These are phyloP conservation scores for Choanephora cucurbitarum DNA, from an alignment of 371 early-diverging fungal genomes.

Conservation along the genomic window DNA sequence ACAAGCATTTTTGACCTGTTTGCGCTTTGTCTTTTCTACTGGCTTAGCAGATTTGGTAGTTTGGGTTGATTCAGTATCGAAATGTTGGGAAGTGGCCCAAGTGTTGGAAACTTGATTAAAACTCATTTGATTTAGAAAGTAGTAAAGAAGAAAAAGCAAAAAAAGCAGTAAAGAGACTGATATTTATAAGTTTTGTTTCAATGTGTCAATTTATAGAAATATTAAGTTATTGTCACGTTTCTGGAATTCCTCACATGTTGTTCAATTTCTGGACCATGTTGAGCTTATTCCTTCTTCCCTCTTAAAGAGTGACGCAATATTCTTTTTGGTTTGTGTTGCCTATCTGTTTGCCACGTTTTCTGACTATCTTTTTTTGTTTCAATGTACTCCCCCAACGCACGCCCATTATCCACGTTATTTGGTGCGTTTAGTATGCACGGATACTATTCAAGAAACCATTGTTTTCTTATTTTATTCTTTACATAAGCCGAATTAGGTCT, in stretches of 20 bases:
- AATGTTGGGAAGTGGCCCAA: neutral
- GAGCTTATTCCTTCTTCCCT: conserved; percentile 2
- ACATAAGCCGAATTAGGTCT: neutral
- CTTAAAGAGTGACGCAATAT: neutral
- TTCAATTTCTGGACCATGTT: neutral
- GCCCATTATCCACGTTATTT: neutral
- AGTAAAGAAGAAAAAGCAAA: no score
- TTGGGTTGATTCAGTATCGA: neutral
- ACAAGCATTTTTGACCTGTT: conserved; percentile 42
- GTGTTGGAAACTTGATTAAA: neutral
- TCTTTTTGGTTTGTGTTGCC: neutral
- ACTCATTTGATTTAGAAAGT: neutral
- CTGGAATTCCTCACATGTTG: neutral
- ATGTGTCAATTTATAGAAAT: neutral
- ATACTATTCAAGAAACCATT: neutral
- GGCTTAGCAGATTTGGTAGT: neutral
- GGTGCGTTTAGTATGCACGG: neutral
- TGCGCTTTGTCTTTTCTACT: conserved; percentile 26
- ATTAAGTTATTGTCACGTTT: neutral
- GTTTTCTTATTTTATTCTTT: neutral
- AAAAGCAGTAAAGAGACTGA: no score
- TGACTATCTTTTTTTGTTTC: neutral
- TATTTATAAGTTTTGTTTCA: no score
- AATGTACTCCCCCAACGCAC: neutral
- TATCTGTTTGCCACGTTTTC: neutral